phyloP scores from a whole-genome alignment of 495 filamentous ascomycete species.

The Hypoxylon rickii region DNA sequence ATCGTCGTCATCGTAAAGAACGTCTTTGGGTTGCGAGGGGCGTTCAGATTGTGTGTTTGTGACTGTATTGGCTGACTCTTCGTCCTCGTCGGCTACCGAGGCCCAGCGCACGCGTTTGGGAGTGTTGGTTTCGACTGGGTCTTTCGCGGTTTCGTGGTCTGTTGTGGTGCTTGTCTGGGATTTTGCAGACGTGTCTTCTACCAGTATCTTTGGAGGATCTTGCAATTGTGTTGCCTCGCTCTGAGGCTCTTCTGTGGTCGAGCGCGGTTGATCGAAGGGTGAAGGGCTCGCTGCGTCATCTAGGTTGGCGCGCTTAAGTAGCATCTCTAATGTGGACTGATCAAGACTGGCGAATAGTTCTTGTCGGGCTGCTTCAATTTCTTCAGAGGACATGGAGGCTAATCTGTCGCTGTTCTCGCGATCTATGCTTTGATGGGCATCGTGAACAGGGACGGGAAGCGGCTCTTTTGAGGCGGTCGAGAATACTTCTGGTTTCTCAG shows the following conservation, averaged over 20 bases:
- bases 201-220: constrained; percentile 23
- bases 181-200: constrained; percentile 31
- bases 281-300: constrained; percentile 59
- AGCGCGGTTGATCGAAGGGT: constrained; percentile 40
- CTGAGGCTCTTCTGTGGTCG: constrained; percentile 13
- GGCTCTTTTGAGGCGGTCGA: constrained; percentile 18
- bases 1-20: constrained; percentile 34
- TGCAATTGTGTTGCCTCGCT: constrained; percentile 2
- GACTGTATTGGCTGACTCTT: background rate
- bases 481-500: constrained; percentile 11
- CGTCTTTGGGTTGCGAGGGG: constrained; percentile 8
- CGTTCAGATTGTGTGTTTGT: constrained; percentile 15
- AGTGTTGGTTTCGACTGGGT: background rate
- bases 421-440: constrained; percentile 65
- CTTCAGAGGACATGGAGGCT: constrained; percentile 75
- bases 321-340: constrained; percentile 71
- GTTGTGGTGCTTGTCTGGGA: constrained; percentile 19
- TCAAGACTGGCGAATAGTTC: constrained; percentile 74
- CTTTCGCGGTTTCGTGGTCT: background rate
- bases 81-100: constrained; percentile 33
- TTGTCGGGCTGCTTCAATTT: constrained; percentile 76
- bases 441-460: background rate
- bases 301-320: constrained; percentile 79
- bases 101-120: constrained; percentile 22
- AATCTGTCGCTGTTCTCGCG: constrained; percentile 78